A percentile compares a stretch with the other conserved stretches of the same genome.
Evolutionary conservation across 305 asterid species (phyloP).

Genomic region (Fraxinus latifolia): DNA sequence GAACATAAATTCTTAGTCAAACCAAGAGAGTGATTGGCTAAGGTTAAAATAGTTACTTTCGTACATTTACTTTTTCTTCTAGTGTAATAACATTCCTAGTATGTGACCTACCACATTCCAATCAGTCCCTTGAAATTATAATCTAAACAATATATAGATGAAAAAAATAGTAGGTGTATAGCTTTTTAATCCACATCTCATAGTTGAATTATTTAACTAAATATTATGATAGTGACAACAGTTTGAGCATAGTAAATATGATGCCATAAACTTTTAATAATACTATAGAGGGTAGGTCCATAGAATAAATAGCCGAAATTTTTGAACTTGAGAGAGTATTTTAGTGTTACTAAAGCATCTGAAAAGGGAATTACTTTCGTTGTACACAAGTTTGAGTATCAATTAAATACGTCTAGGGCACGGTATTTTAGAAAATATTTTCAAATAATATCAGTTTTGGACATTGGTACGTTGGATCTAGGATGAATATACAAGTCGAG

Average conservation of each 20-base stretch:
- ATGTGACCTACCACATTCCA: no score
- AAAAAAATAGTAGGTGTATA: no score
- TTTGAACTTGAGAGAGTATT: conserved; percentile 33
- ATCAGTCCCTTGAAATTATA: no score
- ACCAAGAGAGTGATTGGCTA: background rate
- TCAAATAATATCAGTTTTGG: no score
- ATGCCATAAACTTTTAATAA: background rate
- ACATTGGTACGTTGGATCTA: no score
- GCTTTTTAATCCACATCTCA: no score
- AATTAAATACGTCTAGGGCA: no score
- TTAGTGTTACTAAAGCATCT: conserved; percentile 19
- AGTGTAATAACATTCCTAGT: conserved; percentile 28
- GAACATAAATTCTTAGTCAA: conserved; percentile 8
- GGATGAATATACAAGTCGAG: no score
- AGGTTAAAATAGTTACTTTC: background rate
- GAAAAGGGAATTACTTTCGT: conserved; percentile 30
- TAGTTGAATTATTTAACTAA: no score
- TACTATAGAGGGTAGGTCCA: conserved; percentile 18
- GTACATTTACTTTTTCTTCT: background rate
- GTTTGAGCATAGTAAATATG: conserved; percentile 20
- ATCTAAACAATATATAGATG: no score
- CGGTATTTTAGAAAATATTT: no score
- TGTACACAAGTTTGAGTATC: no score
- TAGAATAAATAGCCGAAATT: conserved; percentile 39
- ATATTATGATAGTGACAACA: conserved; percentile 42